Evolutionary conservation across 2,329 filamentous ascomycete species (phyloP).

Genomic region (Stachybotrys chartarum): DNA sequence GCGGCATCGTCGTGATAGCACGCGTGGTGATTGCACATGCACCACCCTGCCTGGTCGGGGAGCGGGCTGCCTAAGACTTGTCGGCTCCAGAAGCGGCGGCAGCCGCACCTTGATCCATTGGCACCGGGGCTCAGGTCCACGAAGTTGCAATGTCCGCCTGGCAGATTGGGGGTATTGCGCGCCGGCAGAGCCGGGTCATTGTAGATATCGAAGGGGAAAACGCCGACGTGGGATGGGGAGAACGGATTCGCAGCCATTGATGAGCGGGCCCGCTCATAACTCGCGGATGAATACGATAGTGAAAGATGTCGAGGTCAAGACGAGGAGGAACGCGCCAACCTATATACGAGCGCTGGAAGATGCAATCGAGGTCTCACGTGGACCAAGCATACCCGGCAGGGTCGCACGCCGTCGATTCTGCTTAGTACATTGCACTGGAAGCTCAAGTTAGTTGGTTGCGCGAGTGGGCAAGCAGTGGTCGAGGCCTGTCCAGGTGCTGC

Average conservation of each 20-base stretch:
- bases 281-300: conserved; percentile 7
- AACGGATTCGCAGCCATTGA: conserved; percentile 48
- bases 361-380: background rate
- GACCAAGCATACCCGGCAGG: conserved; percentile 1
- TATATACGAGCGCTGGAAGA: background rate
- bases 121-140: conserved; percentile 46
- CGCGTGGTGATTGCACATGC: conserved; percentile 58
- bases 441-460: background rate
- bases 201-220: conserved; percentile 48
- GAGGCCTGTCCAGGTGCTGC: background rate
- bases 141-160: conserved; percentile 50
- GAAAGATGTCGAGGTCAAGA: conserved; percentile 5
- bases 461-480: background rate
- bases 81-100: conserved; percentile 53
- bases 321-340: conserved; percentile 4
- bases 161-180: conserved; percentile 27
- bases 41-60: conserved; percentile 41
- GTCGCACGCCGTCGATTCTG: background rate
- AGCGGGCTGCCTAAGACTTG: conserved; percentile 23
- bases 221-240: conserved; percentile 33
- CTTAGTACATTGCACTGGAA: conserved; percentile 1
- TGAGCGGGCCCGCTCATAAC: conserved; percentile 17
- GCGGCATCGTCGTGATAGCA: conserved; percentile 49
- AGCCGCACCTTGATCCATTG: conserved; percentile 48
- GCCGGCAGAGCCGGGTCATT: conserved; percentile 33